These are phyloP conservation scores for Aphanocladium album DNA, from an alignment of 2,329 filamentous ascomycete genomes.

Conservation along the genomic window DNA sequence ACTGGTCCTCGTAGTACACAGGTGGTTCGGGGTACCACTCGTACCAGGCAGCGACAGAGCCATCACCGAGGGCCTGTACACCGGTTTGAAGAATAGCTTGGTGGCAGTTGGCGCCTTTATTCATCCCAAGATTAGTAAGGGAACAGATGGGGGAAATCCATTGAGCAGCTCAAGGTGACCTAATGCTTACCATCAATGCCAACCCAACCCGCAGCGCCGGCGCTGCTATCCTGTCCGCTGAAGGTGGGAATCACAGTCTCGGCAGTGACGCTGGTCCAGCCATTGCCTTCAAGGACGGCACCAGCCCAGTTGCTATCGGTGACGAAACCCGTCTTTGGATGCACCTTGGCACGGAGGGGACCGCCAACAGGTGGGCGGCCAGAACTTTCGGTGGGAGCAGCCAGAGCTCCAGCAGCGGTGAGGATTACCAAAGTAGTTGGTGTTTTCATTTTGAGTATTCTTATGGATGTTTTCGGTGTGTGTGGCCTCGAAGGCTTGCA, in stretches of 20 bases:
- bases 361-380: not conserved
- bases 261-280: not conserved
- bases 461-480: not conserved
- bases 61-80: conserved; percentile 31
- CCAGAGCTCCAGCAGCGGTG: not conserved
- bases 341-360: not conserved
- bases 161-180: not conserved
- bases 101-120: not conserved
- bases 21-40: not conserved
- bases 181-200: conserved; percentile 33
- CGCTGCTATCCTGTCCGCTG: not conserved
- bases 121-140: not conserved
- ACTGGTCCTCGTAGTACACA: not conserved
- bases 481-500: not conserved
- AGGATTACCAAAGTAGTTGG: not conserved
- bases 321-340: not conserved
- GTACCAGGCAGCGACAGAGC: conserved; percentile 7
- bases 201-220: conserved; percentile 32
- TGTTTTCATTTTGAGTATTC: not conserved
- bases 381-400: not conserved
- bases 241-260: not conserved
- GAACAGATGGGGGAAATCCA: not conserved
- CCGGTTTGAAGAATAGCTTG: conserved; percentile 34
- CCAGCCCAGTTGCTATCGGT: conserved; percentile 22
- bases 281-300: not conserved